Evolutionary conservation across 2,329 filamentous ascomycete species (phyloP).

Genomic region (Blastomyces parvus): DNA sequence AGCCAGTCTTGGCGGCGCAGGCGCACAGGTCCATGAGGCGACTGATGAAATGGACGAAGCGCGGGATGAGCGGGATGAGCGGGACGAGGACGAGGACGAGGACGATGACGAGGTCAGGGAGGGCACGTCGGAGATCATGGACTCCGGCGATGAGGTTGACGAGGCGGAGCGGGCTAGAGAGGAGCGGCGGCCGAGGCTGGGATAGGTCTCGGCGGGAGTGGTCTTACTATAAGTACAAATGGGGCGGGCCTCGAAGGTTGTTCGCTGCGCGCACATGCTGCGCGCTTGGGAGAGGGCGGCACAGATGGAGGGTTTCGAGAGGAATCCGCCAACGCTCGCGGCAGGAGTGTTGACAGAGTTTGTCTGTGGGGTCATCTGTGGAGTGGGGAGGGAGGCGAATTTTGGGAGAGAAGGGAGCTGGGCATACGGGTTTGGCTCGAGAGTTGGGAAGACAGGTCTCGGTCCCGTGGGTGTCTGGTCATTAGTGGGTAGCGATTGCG

Average conservation of each 20-base stretch:
- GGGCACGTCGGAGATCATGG: constrained; percentile 53
- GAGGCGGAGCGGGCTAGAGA: constrained; percentile 45
- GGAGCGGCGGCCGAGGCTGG: constrained; percentile 40
- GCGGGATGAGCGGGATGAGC: constrained; percentile 41
- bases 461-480: constrained; percentile 26
- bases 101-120: constrained; percentile 47
- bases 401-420: constrained; percentile 47
- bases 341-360: constrained; percentile 50
- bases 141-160: constrained; percentile 49
- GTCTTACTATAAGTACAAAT: constrained; percentile 28
- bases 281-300: constrained; percentile 50
- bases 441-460: constrained; percentile 34
- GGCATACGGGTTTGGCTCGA: constrained; percentile 42
- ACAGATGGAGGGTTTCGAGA: constrained; percentile 48
- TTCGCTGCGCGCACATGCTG: constrained; percentile 46
- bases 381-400: constrained; percentile 51
- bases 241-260: constrained; percentile 45
- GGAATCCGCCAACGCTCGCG: constrained; percentile 45
- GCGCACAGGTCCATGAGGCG: constrained; percentile 26
- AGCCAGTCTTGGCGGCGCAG: constrained; percentile 28
- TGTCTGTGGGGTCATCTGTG: constrained; percentile 51
- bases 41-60: constrained; percentile 41
- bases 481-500: constrained; percentile 10
- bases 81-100: constrained; percentile 38
- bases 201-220: constrained; percentile 39